Evolutionary conservation across 1,284 basidiomycete species (phyloP).

Genomic region (Malassezia sympodialis): DNA sequence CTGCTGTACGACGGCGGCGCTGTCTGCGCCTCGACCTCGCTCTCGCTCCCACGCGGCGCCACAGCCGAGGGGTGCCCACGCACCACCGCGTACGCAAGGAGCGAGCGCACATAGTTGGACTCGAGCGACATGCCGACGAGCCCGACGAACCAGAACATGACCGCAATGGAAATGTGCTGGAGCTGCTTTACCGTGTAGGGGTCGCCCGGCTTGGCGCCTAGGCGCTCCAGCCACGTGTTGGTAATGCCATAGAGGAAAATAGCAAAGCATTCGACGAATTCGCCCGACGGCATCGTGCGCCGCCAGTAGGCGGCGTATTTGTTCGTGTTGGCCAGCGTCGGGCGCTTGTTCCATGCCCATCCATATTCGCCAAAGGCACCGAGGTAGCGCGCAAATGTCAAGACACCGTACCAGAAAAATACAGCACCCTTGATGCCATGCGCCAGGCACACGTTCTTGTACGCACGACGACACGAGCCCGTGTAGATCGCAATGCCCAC

Average conservation of each 20-base stretch:
- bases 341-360: constrained; percentile 79
- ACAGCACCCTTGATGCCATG: constrained; percentile 73
- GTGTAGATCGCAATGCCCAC: constrained; percentile 69
- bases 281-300: constrained; percentile 53
- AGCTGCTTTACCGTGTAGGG: constrained; percentile 86
- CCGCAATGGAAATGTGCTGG: constrained; percentile 85
- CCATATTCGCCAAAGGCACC: constrained; percentile 77
- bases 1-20: constrained; percentile 54
- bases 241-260: constrained; percentile 82
- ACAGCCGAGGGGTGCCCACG: constrained; percentile 18
- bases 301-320: constrained; percentile 24
- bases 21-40: constrained; percentile 23
- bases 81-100: constrained; percentile 29
- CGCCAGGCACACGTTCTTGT: constrained; percentile 68
- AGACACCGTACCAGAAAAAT: constrained; percentile 60
- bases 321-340: constrained; percentile 10
- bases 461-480: constrained; percentile 60
- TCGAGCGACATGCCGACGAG: constrained; percentile 81
- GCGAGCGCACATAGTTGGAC: constrained; percentile 52
- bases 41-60: constrained; percentile 10
- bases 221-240: constrained; percentile 91
- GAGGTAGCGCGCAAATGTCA: constrained; percentile 80
- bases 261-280: constrained; percentile 74
- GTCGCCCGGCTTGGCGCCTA: constrained; percentile 68
- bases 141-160: constrained; percentile 94